Conservation (phyloP, 2,329 filamentous ascomycete species). For the Talaromyces islandicus region DNA sequence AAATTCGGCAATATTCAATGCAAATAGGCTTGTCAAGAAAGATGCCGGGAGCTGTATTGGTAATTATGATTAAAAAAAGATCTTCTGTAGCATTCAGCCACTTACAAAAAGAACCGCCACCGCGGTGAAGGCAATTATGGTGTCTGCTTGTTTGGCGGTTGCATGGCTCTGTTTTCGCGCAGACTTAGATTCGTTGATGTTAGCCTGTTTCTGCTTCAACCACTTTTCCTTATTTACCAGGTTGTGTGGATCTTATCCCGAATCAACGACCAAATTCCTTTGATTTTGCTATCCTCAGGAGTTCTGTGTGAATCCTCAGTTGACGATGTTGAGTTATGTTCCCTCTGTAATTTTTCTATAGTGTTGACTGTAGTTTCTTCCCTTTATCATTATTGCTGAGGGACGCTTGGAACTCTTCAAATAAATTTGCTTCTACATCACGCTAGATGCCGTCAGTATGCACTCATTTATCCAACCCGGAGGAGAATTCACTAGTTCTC, state of each 20-base stretch:
- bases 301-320: not conserved
- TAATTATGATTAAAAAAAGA: not conserved
- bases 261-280: not conserved
- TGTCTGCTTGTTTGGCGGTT: not conserved
- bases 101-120: constrained; percentile 1
- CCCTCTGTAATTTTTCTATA: not conserved
- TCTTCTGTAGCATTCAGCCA: not conserved
- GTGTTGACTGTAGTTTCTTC: not conserved
- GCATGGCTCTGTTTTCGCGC: not conserved
- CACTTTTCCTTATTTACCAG: not conserved
- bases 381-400: not conserved
- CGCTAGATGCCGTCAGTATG: not conserved
- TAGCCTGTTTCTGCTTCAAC: constrained; percentile 3
- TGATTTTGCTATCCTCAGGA: not conserved
- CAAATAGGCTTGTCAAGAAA: constrained; percentile 1
- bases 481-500: constrained; percentile 6
- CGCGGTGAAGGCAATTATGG: not conserved
- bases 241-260: not conserved
- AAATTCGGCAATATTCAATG: not conserved
- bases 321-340: not conserved
- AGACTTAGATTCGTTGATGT: not conserved
- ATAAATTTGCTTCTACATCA: constrained; percentile 4
- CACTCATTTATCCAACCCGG: not conserved
- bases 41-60: not conserved
- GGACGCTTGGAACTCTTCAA: not conserved